Evolutionary conservation across 208 protist species (phyloP), one percentile per base, ranked within the genome.

Genomic region (Kentomonas sorsogonicus): DNA sequence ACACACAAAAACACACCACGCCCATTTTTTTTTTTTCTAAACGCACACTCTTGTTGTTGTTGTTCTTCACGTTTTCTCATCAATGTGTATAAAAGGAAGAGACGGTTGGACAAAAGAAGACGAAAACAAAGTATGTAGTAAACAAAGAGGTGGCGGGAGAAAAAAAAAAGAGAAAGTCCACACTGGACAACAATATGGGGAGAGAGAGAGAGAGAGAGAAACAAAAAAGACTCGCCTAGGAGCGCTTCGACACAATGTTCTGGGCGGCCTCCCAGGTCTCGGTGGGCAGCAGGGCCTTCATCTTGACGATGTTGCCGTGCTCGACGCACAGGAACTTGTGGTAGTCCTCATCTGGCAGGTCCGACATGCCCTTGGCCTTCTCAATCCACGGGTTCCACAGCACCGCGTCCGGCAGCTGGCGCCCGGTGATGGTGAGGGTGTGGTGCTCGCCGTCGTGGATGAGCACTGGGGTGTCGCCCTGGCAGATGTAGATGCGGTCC

Each of bases 241-340:
- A n/a, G n/a, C n/a, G n/a, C n/a, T n/a, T n/a, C n/a, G n/a, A n/a
- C n/a, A n/a, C n/a, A n/a, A 43, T 43, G 38, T 16, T 22, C 38
- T 43, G 38, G 15, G 38, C 11, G 9, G 15, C 38, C 38, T 9
- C 18, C 38, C 38, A 43, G 15, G 38, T 43, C 7, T 9, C 38
- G 15, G 15, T 16, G 38, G 38, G 38, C 38, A n/a, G 15, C 38
- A 43, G 38, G 3, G 38, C 18, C 2, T 9, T 43, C 38, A 22
- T 43, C 38, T 43, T 16, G 20, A 66, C 48, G 53, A 94, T 89
- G 34, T 66, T 65, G 4, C 84, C 89, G 69, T 86, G 74, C 69
- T 95, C 89, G 5, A 95, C 66, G 53, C 89, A 95, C 10, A 89
- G 83, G 60, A 95, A 93, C 47, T 84, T 27, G 58, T 79, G 66